A percentile compares a stretch with the other conserved stretches of the same genome.
Conservation (phyloP, 768 basidiomycete genomes). For the Lentinula sp. region DNA sequence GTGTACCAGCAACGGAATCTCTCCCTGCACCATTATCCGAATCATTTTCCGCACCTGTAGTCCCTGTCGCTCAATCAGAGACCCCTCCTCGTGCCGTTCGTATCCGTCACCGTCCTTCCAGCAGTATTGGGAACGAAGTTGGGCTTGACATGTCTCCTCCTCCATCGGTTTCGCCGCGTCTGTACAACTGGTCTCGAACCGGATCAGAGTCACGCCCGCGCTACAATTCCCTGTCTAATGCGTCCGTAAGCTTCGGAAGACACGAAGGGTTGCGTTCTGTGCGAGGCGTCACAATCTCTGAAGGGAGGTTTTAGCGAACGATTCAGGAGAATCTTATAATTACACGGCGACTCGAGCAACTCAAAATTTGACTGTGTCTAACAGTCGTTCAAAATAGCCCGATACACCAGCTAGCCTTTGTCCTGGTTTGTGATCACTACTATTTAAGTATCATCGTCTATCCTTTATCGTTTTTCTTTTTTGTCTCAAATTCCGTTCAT, state of each 20-base stretch:
- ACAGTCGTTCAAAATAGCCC: no score
- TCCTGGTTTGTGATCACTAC: no score
- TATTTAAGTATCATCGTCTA: not conserved
- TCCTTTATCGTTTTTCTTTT: not conserved
- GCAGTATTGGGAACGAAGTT: not conserved
- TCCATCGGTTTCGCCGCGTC: constrained; percentile 32
- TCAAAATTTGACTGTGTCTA: not conserved
- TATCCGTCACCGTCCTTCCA: not conserved
- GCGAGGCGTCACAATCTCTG: not conserved
- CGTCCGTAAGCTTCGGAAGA: not conserved
- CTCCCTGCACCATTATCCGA: not conserved
- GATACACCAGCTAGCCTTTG: no score
- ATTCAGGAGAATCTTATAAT: not conserved
- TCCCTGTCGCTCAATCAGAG: not conserved
- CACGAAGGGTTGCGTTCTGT: not conserved
- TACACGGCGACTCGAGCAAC: not conserved
- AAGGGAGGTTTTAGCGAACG: not conserved
- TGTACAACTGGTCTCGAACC: constrained; percentile 28
- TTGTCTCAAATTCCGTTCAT: not conserved
- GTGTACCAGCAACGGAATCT: not conserved
- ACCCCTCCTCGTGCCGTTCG: not conserved
- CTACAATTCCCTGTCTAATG: not conserved
- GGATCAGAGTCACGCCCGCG: not conserved
- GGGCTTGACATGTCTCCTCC: constrained; percentile 29
- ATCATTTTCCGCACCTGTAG: not conserved